A percentile compares a stretch with the other conserved stretches of the same genome.
These are phyloP conservation scores for Krasilnikovozyma curviuscula DNA, from an alignment of 768 basidiomycete species.

Conservation along the genomic window DNA sequence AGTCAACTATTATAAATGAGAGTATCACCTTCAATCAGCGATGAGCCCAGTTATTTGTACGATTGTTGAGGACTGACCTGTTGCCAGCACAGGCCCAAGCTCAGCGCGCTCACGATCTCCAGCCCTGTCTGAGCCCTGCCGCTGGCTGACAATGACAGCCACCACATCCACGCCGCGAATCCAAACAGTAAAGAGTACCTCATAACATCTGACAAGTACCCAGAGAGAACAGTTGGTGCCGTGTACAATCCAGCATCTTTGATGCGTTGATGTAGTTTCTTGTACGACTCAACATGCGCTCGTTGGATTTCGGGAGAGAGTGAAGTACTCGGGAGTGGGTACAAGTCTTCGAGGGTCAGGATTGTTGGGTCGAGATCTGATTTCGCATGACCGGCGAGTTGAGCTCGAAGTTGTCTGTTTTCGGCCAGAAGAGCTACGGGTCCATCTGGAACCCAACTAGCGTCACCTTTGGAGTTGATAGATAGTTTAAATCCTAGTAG, in stretches of 20 bases:
- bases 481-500: conserved; percentile 40
- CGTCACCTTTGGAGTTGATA: neutral
- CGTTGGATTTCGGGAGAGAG: conserved; percentile 9
- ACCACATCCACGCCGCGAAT: conserved; percentile 17
- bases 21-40: neutral
- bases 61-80: conserved; percentile 31
- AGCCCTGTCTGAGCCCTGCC: conserved; percentile 10
- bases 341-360: conserved; percentile 7
- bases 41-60: neutral
- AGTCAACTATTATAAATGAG: neutral
- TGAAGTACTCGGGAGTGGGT: conserved; percentile 33
- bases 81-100: conserved; percentile 81
- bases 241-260: conserved; percentile 64
- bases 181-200: conserved; percentile 53
- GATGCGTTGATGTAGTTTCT: conserved; percentile 53
- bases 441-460: conserved; percentile 2
- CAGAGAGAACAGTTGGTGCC: conserved; percentile 44
- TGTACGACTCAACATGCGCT: conserved; percentile 40
- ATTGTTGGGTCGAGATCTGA: conserved; percentile 2
- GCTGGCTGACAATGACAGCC: conserved; percentile 11
- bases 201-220: conserved; percentile 74
- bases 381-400: no score
- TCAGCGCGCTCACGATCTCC: conserved; percentile 41
- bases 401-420: no score
- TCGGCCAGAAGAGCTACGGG: no score